Conservation (phyloP, 2,329 filamentous ascomycete genomes). For the Orbilia quercus region DNA sequence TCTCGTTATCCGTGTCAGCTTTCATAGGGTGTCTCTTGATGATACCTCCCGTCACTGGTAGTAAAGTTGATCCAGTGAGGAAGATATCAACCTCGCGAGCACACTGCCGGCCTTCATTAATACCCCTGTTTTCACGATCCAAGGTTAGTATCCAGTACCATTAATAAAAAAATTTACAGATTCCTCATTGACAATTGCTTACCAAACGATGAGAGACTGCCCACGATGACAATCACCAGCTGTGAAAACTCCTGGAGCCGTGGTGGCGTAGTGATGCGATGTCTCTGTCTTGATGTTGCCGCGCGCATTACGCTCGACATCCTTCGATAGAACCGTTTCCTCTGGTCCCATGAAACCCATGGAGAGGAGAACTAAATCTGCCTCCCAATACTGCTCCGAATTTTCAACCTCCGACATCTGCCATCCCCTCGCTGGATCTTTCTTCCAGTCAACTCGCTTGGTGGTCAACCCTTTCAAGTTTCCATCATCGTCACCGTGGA, state of each 20-base stretch:
- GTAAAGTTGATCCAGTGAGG: slow-evolving; percentile 80
- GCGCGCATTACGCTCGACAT: slow-evolving; percentile 87
- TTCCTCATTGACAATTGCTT: slow-evolving; percentile 65
- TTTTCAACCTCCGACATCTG: slow-evolving; percentile 98
- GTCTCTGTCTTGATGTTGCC: slow-evolving; percentile 96
- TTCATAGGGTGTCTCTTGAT: slow-evolving; percentile 71
- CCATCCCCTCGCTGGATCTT: slow-evolving; percentile 88
- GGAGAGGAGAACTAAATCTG: slow-evolving; percentile 90
- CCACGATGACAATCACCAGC: slow-evolving; percentile 95
- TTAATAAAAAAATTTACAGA: neutral
- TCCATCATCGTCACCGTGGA: slow-evolving; percentile 86
- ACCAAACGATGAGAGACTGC: slow-evolving; percentile 96
- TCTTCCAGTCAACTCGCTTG: slow-evolving; percentile 94
- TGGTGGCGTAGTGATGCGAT: slow-evolving; percentile 83
- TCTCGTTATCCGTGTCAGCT: slow-evolving; percentile 14
- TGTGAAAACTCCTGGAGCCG: slow-evolving; percentile 87
- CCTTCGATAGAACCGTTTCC: slow-evolving; percentile 84
- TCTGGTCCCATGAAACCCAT: slow-evolving; percentile 98
- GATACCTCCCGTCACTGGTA: slow-evolving; percentile 93
- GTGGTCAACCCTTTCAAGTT: slow-evolving; percentile 96
- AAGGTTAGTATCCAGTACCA: slow-evolving; percentile 62
- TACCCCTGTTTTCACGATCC: slow-evolving; percentile 72
- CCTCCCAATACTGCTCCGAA: slow-evolving; percentile 94
- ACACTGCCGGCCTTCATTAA: slow-evolving; percentile 94
- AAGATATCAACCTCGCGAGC: slow-evolving; percentile 91